Base-by-base conservation (phyloP, 2,329 filamentous ascomycete species). In the Rutstroemia sp. region DNA sequence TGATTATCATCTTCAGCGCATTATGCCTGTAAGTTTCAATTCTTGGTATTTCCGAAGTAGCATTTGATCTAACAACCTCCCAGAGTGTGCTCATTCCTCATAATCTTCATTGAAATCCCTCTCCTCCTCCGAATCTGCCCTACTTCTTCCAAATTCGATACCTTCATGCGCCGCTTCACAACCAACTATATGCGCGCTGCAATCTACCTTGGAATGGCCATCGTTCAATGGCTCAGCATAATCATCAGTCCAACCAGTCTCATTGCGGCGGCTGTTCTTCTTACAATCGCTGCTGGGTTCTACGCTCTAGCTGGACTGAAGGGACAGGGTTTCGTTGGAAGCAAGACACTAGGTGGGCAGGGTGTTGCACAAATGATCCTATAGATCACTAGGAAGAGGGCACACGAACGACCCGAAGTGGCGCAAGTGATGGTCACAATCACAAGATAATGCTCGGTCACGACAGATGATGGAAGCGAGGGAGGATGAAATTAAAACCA, bases 331-430 rank as follows among this genome's bases (percentile, higher is more conserved):
- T 95, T 95, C 73, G 84, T 91, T 63, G 88, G 88, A 59, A 96
- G 92, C 80, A 97, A 97, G 83, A 97, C 92, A 16, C 79, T 99
- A 53, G 94, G 94, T 63, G 94, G 94, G 53, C 87, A 89, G 64
- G 92, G 92, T 52, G 88, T 96, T 64, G 94, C 91, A 60, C 92
- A 96, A 78, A 96, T 97, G 92, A 96, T 97, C 74, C 91, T 97
- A 69, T 95, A 78, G 76, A 65, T 14, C 4, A 34, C 30, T 34
- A 10, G 30, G 30, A 34, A 34, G 9, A 34, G 12, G 30, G 10
- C 30, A 34, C 30, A 34, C 30, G 30, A 34, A 34, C 30, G 12
- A 12, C 9, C 9, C 30, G 10, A 3, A 34, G 30, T 34, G 30
- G 30, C 10, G 30, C 30, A 10, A 34, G 30, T 14, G 30, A 14